phyloP scores from a whole-genome alignment of 2,329 filamentous ascomycete species.

The Aspergillus phoenicis region DNA sequence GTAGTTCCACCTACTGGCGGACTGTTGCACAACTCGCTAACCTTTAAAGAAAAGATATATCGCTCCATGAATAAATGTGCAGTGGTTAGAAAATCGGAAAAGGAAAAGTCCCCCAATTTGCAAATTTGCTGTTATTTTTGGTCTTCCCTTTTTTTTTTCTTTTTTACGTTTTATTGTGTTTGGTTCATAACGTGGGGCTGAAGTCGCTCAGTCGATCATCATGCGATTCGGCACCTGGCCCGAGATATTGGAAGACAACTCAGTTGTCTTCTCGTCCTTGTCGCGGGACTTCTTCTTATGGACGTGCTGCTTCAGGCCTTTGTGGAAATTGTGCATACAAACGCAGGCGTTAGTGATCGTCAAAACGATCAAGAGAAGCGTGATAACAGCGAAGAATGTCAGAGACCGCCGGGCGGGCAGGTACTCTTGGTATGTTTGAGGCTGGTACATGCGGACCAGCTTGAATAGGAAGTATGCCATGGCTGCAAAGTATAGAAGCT shows the following conservation, averaged over 20 bases:
- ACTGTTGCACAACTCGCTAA: constrained; percentile 14
- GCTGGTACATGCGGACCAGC: constrained; percentile 89
- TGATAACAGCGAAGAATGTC: constrained; percentile 92
- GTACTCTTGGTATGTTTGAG: constrained; percentile 64
- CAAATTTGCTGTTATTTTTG: constrained; percentile 2
- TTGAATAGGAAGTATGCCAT: constrained; percentile 98
- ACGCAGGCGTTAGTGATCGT: constrained; percentile 86
- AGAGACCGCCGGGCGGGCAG: constrained; percentile 78
- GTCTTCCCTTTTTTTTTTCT: background rate
- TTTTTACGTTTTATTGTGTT: constrained; percentile 13
- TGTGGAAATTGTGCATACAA: constrained; percentile 88
- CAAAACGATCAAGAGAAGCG: constrained; percentile 81
- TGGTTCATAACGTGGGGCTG: background rate
- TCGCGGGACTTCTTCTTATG: constrained; percentile 60
- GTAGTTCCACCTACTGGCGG: constrained; percentile 8
- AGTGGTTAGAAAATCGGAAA: background rate
- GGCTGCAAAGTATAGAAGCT: constrained; percentile 80
- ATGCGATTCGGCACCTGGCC: constrained; percentile 44
- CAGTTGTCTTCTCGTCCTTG: constrained; percentile 50
- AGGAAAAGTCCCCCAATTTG: background rate
- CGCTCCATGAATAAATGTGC: constrained; percentile 4
- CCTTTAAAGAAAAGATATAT: constrained; percentile 18
- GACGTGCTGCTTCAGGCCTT: constrained; percentile 85
- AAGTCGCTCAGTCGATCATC: constrained; percentile 46
- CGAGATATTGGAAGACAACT: constrained; percentile 42